A percentile compares a stretch with the other conserved stretches of the same genome.
These are phyloP conservation scores for Metarhizium sp. DNA, from an alignment of 2,329 filamentous ascomycete genomes.

Conservation along the genomic window DNA sequence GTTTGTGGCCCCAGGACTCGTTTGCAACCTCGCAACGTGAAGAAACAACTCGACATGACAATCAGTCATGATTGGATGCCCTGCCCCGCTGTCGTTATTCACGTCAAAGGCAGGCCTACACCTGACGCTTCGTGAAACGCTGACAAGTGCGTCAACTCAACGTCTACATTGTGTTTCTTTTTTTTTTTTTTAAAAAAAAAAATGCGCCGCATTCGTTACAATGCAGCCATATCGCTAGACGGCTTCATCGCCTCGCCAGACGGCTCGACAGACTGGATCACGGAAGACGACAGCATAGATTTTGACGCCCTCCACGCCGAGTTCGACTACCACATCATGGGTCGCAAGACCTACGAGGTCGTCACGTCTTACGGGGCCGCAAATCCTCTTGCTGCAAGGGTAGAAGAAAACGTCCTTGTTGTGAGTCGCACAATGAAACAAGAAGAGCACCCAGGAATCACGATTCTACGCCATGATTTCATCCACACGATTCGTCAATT, in stretches of 20 bases:
- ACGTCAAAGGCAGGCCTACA: background rate
- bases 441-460: conserved; percentile 14
- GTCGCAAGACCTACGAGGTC: conserved; percentile 24
- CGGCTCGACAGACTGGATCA: conserved; percentile 21
- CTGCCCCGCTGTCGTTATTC: background rate
- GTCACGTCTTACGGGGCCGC: conserved; percentile 11
- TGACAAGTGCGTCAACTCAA: too few relatives aligned
- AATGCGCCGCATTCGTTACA: conserved; percentile 20
- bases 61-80: background rate
- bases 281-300: conserved; percentile 20
- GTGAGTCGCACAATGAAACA: conserved; percentile 14
- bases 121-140: background rate
- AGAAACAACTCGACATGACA: background rate
- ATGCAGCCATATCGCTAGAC: conserved; percentile 24
- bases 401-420: conserved; percentile 18
- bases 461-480: conserved; percentile 10
- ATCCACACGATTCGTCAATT: conserved; percentile 12
- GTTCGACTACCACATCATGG: conserved; percentile 25
- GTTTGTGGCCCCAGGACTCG: too few relatives aligned
- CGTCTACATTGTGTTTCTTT: too few relatives aligned
- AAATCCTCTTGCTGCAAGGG: conserved; percentile 13
- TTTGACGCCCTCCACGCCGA: conserved; percentile 21
- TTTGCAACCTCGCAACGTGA: too few relatives aligned
- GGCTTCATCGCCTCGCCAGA: conserved; percentile 24
- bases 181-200: too few relatives aligned